A percentile compares a stretch with the other conserved stretches of the same genome.
Evolutionary conservation across 2,329 filamentous ascomycete species (phyloP).

Genomic region (Dendryphion nanum): DNA sequence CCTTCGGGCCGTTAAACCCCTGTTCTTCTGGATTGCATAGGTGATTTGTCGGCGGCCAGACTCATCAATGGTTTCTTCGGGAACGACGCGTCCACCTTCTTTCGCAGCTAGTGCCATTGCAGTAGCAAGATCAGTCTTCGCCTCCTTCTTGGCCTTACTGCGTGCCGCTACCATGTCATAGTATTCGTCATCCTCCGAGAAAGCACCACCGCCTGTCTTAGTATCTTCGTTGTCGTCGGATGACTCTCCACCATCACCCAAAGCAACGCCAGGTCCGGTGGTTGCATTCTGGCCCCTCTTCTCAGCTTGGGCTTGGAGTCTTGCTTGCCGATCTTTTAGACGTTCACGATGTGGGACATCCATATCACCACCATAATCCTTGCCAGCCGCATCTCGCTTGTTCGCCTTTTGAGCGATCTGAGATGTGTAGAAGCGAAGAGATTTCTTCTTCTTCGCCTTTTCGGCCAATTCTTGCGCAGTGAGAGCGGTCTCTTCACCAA

Average conservation of each 20-base stretch:
- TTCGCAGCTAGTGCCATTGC: constrained; percentile 55
- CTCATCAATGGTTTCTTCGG: constrained; percentile 67
- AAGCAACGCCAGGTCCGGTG: constrained; percentile 58
- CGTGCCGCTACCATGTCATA: constrained; percentile 81
- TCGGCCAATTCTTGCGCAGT: constrained; percentile 77
- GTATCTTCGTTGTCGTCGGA: constrained; percentile 64
- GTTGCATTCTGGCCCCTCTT: constrained; percentile 67
- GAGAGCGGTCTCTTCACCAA: constrained; percentile 83
- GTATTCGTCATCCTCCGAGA: constrained; percentile 67
- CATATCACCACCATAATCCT: constrained; percentile 73
- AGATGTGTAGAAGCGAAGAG: constrained; percentile 94
- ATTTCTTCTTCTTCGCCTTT: constrained; percentile 88
- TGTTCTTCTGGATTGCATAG: constrained; percentile 96
- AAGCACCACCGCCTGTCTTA: constrained; percentile 49
- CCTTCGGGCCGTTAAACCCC: constrained; percentile 82
- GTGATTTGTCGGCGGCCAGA: constrained; percentile 92
- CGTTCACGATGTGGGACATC: constrained; percentile 89
- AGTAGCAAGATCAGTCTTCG: constrained; percentile 67
- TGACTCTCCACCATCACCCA: constrained; percentile 66
- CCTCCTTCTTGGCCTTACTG: constrained; percentile 66
- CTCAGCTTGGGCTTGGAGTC: constrained; percentile 86
- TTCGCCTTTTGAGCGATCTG: constrained; percentile 95
- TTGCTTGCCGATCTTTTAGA: constrained; percentile 77
- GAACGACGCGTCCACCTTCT: constrained; percentile 60
- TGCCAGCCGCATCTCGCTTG: constrained; percentile 71